These are phyloP conservation scores for Chaetomiaceae sp. DNA, from an alignment of 2,329 filamentous ascomycete genomes.

Conservation along the genomic window DNA sequence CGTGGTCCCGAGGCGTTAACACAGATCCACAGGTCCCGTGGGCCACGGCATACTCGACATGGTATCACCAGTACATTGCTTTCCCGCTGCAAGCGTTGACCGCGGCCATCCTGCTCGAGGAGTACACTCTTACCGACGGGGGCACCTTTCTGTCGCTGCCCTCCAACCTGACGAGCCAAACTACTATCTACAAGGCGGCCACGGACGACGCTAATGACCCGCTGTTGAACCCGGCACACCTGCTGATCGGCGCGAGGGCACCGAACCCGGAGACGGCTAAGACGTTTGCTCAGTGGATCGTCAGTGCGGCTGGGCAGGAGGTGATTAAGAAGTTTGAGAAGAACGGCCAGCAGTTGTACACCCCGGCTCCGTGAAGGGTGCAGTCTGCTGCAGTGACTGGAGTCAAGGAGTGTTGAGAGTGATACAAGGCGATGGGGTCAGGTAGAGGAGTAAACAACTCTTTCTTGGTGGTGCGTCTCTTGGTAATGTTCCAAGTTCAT, in stretches of 20 bases:
- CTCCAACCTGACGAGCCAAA: background rate
- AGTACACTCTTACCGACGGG: constrained; percentile 6
- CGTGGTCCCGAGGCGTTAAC: too few species aligned
- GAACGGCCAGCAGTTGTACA: constrained; percentile 6
- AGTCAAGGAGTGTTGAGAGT: too few species aligned
- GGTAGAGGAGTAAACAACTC: too few species aligned
- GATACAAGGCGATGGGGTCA: too few species aligned
- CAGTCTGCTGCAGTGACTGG: too few species aligned
- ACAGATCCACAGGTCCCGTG: background rate
- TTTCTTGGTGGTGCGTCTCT: too few species aligned
- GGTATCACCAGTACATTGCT: constrained; percentile 6
- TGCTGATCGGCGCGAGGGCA: background rate
- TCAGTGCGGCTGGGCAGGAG: background rate
- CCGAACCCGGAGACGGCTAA: background rate
- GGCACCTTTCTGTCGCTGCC: constrained; percentile 7
- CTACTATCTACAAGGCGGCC: constrained; percentile 3
- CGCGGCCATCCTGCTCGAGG: constrained; percentile 4
- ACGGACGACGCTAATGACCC: constrained; percentile 5
- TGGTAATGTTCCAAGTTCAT: too few species aligned
- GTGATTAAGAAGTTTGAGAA: background rate
- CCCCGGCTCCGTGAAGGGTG: background rate
- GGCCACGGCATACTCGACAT: constrained; percentile 2
- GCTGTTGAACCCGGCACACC: constrained; percentile 5
- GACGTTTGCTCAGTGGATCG: background rate
- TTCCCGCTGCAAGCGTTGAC: constrained; percentile 1